phyloP scores from a whole-genome alignment of 2,329 filamentous ascomycete species.

The Colletotrichum liriopes region DNA sequence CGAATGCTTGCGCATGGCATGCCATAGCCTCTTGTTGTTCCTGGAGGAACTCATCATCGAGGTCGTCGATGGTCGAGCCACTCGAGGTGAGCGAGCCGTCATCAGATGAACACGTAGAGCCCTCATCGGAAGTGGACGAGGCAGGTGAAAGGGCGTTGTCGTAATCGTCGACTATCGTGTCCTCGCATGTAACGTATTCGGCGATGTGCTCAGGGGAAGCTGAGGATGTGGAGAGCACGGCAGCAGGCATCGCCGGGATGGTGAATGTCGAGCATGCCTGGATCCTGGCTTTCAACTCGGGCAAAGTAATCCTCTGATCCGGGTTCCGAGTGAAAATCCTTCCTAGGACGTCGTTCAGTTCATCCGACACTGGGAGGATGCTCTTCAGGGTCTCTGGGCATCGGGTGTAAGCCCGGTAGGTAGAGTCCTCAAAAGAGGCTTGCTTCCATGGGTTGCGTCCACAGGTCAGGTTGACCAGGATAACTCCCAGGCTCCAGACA shows the following conservation, averaged over 20 bases:
- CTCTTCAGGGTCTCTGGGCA: slow-evolving; percentile 91
- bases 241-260: slow-evolving; percentile 54
- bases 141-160: slow-evolving; percentile 66
- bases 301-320: slow-evolving; percentile 83
- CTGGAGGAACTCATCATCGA: slow-evolving; percentile 64
- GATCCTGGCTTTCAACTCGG: slow-evolving; percentile 85
- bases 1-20: slow-evolving; percentile 60
- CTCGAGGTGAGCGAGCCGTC: slow-evolving; percentile 71
- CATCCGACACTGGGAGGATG: slow-evolving; percentile 91
- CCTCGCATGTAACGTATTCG: slow-evolving; percentile 66
- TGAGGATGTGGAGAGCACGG: slow-evolving; percentile 58
- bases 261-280: slow-evolving; percentile 84
- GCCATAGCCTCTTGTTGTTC: slow-evolving; percentile 61
- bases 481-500: slow-evolving; percentile 98
- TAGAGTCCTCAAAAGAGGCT: slow-evolving; percentile 92
- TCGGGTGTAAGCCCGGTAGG: slow-evolving; percentile 91
- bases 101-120: slow-evolving; percentile 65
- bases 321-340: slow-evolving; percentile 92
- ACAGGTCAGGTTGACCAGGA: slow-evolving; percentile 96
- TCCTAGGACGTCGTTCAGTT: slow-evolving; percentile 89
- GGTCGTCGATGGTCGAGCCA: slow-evolving; percentile 67
- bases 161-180: slow-evolving; percentile 61
- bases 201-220: slow-evolving; percentile 59
- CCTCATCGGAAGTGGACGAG: slow-evolving; percentile 55
- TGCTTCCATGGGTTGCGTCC: slow-evolving; percentile 99